Evolutionary conservation across 345 rosid genomes (phyloP).

Genomic region (Excoecaria agallocha): DNA sequence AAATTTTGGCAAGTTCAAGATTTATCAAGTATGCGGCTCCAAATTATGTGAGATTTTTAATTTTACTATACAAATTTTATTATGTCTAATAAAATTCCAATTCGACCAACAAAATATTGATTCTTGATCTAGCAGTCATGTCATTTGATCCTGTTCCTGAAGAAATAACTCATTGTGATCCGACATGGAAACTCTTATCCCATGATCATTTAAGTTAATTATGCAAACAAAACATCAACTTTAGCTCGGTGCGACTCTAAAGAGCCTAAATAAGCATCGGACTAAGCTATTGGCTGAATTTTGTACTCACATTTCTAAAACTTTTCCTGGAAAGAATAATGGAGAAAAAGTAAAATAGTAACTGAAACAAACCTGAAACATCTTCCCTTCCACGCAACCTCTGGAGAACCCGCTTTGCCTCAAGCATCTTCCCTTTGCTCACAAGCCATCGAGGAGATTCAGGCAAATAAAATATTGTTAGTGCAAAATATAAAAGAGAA

Average conservation of each 20-base stretch:
- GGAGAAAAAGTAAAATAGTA: not conserved
- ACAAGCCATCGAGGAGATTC: conserved; percentile 99
- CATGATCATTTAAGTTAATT: conserved; percentile 1
- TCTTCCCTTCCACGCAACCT: conserved; percentile 86
- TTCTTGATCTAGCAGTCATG: too few relatives aligned
- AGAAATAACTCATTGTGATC: not conserved
- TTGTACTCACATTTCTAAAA: not conserved
- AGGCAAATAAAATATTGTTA: conserved; percentile 81
- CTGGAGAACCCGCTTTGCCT: conserved; percentile 85
- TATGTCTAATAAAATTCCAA: not conserved
- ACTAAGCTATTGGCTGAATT: not conserved
- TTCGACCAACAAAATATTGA: not conserved
- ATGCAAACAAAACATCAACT: not conserved
- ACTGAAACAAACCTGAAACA: conserved; percentile 61
- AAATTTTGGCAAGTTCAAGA: not conserved
- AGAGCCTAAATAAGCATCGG: not conserved
- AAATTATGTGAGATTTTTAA: not conserved
- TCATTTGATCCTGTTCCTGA: not conserved
- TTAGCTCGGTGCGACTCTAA: not conserved
- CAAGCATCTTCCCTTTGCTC: conserved; percentile 89
- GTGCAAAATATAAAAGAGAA: conserved; percentile 58
- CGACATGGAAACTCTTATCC: not conserved
- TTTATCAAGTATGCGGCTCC: too few relatives aligned
- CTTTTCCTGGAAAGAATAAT: not conserved
- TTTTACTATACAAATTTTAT: not conserved